These are phyloP conservation scores for Mycena rosella DNA, from an alignment of 768 basidiomycete genomes.

Conservation along the genomic window DNA sequence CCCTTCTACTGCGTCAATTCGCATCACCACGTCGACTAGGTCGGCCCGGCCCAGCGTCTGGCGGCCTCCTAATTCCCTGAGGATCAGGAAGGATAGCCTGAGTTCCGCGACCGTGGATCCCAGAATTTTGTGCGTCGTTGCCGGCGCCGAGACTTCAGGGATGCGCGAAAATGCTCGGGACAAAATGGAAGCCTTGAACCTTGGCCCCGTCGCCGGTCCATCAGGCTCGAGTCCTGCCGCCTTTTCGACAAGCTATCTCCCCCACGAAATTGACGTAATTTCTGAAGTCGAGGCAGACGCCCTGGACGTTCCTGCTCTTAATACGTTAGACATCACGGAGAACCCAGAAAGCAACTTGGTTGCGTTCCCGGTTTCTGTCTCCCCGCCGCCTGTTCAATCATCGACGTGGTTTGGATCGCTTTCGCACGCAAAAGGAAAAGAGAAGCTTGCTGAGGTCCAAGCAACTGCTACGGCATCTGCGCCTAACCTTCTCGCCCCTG, in stretches of 20 bases:
- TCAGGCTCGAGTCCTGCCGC: slow-evolving; percentile 26
- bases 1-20: slow-evolving; percentile 33
- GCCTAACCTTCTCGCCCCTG: slow-evolving; percentile 31
- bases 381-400: slow-evolving; percentile 26
- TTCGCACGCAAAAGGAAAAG: slow-evolving; percentile 45
- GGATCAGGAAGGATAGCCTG: slow-evolving; percentile 27
- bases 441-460: slow-evolving; percentile 39
- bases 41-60: slow-evolving; percentile 33
- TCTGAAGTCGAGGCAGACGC: slow-evolving; percentile 27
- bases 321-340: not conserved
- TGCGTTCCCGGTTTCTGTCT: slow-evolving; percentile 33
- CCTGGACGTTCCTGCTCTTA: not conserved
- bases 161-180: slow-evolving; percentile 27
- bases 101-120: slow-evolving; percentile 28
- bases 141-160: slow-evolving; percentile 24
- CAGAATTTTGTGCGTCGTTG: slow-evolving; percentile 23
- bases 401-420: slow-evolving; percentile 53
- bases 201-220: slow-evolving; percentile 30
- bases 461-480: slow-evolving; percentile 27
- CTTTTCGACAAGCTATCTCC: slow-evolving; percentile 15
- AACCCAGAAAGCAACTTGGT: slow-evolving; percentile 13
- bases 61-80: slow-evolving; percentile 31
- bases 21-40: slow-evolving; percentile 30
- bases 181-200: slow-evolving; percentile 32
- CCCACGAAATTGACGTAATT: slow-evolving; percentile 31